phyloP scores from a whole-genome alignment of 371 early-diverging fungal species.

The Zychaea mexicana region DNA sequence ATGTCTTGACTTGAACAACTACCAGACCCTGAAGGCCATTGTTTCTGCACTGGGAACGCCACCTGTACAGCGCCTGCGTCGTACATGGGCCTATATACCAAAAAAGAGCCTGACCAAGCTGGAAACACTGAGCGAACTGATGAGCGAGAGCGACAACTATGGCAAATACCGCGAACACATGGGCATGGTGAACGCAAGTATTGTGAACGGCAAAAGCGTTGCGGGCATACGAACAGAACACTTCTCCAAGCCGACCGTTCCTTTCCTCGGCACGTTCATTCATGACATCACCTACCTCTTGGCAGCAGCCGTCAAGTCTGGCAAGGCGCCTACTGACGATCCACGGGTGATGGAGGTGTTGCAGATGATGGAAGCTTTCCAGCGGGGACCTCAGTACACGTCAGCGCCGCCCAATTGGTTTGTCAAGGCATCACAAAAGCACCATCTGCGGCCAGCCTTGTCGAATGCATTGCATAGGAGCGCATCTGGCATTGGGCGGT shows the following conservation, averaged over 20 bases:
- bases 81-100: constrained; percentile 77
- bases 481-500: constrained; percentile 50
- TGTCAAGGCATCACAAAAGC: constrained; percentile 58
- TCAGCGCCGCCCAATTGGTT: constrained; percentile 52
- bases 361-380: constrained; percentile 56
- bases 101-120: constrained; percentile 65
- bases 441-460: constrained; percentile 56
- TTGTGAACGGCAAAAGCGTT: constrained; percentile 40
- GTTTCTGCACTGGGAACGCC: constrained; percentile 74
- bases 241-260: constrained; percentile 63
- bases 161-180: constrained; percentile 70
- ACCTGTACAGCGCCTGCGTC: constrained; percentile 73
- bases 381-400: constrained; percentile 64
- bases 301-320: constrained; percentile 63
- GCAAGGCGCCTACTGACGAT: constrained; percentile 50
- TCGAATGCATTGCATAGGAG: constrained; percentile 57
- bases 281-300: constrained; percentile 84
- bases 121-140: constrained; percentile 59
- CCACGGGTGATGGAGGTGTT: constrained; percentile 56
- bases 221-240: constrained; percentile 46
- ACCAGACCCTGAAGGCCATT: constrained; percentile 78
- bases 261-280: constrained; percentile 79
- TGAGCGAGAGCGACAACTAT: constrained; percentile 78
- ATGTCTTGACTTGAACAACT: constrained; percentile 68
- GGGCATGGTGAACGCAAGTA: constrained; percentile 42